These are phyloP conservation scores for Cutaneotrichosporon mucoides DNA, from an alignment of 1,284 basidiomycete genomes.

Conservation along the genomic window DNA sequence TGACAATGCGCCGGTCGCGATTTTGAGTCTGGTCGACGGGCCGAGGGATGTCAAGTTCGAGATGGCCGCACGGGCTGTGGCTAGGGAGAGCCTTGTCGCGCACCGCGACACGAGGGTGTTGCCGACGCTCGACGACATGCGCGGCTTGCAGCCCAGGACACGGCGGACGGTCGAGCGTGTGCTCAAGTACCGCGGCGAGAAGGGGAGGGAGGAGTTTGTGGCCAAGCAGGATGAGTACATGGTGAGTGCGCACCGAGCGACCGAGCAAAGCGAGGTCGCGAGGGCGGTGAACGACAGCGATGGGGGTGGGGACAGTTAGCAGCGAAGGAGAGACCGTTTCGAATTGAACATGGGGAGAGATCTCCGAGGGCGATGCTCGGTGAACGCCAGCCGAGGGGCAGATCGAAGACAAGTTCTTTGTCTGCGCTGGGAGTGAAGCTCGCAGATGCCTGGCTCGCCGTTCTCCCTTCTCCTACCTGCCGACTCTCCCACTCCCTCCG, in stretches of 20 bases:
- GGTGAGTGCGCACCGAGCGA: too few relatives aligned
- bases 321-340: too few relatives aligned
- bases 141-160: slow-evolving; percentile 1
- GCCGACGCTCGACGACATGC: neutral
- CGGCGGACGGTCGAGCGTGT: slow-evolving; percentile 31
- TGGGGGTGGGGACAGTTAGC: too few relatives aligned
- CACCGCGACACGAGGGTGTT: neutral
- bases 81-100: slow-evolving; percentile 57
- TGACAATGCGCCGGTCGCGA: slow-evolving; percentile 89
- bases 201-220: slow-evolving; percentile 42
- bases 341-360: too few relatives aligned
- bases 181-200: slow-evolving; percentile 44
- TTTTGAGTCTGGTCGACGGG: slow-evolving; percentile 92
- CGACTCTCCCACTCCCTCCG: too few relatives aligned
- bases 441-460: too few relatives aligned
- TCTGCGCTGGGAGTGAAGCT: too few relatives aligned
- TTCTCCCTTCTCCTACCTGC: too few relatives aligned
- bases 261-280: neutral
- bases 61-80: slow-evolving; percentile 75
- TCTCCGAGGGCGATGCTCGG: too few relatives aligned
- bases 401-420: too few relatives aligned
- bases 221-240: slow-evolving; percentile 44
- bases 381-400: too few relatives aligned
- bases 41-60: slow-evolving; percentile 83
- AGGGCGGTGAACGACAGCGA: too few relatives aligned